Percentiles rank a stretch among this genome's conserved stretches.
These are phyloP conservation scores for Brettanomyces sp. DNA, from an alignment of 805 yeast genomes.

Conservation along the genomic window DNA sequence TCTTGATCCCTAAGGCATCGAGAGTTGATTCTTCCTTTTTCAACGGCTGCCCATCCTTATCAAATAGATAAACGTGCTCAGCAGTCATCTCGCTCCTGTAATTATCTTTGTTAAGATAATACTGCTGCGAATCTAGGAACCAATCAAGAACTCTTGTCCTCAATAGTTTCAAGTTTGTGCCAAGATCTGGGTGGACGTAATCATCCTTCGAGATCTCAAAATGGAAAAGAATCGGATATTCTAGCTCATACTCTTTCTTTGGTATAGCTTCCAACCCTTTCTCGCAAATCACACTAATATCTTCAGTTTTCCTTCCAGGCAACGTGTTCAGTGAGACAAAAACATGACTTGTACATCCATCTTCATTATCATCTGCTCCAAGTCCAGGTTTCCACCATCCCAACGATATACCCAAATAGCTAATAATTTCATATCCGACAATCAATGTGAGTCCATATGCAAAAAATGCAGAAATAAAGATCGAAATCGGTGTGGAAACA, in stretches of 20 bases:
- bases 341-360: conserved; percentile 72
- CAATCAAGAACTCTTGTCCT: conserved; percentile 47
- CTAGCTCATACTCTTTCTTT: conserved; percentile 11
- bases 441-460: conserved; percentile 15
- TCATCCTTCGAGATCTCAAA: conserved; percentile 80
- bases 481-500: conserved; percentile 14
- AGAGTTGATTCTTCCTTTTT: conserved; percentile 36
- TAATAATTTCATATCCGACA: conserved; percentile 15
- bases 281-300: conserved; percentile 4
- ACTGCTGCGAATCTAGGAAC: conserved; percentile 36
- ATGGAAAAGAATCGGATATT: conserved; percentile 44
- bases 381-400: conserved; percentile 23
- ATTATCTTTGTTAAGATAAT: conserved; percentile 10
- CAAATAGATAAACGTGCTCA: conserved; percentile 28
- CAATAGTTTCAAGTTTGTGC: conserved; percentile 58
- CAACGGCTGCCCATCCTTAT: conserved; percentile 19
- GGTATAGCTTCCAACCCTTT: conserved; percentile 3
- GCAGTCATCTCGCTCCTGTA: conserved; percentile 7
- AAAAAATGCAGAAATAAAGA: conserved; percentile 17
- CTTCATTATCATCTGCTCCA: conserved; percentile 55
- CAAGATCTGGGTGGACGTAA: conserved; percentile 60
- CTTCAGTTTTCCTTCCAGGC: conserved; percentile 3
- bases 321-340: conserved; percentile 43
- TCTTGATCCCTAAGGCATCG: conserved; percentile 42
- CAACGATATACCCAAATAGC: conserved; percentile 16